These are phyloP conservation scores for Camellia oleifera DNA, from an alignment of 179 eudicot genomes.

Conservation along the genomic window DNA sequence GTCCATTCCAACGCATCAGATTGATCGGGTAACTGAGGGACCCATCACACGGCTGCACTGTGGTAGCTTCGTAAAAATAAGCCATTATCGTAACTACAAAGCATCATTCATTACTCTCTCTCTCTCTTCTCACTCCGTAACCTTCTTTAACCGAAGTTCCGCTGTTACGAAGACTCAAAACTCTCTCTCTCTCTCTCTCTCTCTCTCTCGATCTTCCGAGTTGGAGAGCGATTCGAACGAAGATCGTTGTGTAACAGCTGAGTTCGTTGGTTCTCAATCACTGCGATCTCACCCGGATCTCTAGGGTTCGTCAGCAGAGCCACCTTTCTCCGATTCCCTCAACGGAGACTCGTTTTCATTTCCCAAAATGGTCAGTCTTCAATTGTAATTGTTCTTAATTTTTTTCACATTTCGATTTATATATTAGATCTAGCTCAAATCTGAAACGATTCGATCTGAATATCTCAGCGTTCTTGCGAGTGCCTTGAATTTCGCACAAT, in stretches of 20 bases:
- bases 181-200: background rate
- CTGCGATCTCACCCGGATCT: slow-evolving; percentile 14
- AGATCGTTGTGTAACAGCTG: slow-evolving; percentile 5
- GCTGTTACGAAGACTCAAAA: background rate
- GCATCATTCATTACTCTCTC: background rate
- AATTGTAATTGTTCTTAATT: background rate
- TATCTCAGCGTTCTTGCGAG: background rate
- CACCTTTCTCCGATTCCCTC: background rate
- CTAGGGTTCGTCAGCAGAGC: background rate
- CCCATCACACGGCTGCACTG: too few relatives aligned
- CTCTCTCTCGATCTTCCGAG: slow-evolving; percentile 4
- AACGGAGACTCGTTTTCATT: background rate
- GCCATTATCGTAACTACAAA: slow-evolving; percentile 14
- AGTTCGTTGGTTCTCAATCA: background rate
- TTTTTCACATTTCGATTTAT: background rate
- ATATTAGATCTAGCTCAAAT: slow-evolving; percentile 10
- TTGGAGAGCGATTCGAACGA: slow-evolving; percentile 8
- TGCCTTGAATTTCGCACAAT: background rate
- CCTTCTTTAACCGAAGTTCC: background rate
- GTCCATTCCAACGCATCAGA: too few relatives aligned
- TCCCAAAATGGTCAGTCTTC: slow-evolving; percentile 8
- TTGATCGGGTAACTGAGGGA: too few relatives aligned
- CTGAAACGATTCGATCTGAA: background rate
- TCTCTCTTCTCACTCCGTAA: background rate
- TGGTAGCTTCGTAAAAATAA: background rate